Base-by-base conservation (phyloP, 1,284 basidiomycete species). In the Leucoagaricus sp. region DNA sequence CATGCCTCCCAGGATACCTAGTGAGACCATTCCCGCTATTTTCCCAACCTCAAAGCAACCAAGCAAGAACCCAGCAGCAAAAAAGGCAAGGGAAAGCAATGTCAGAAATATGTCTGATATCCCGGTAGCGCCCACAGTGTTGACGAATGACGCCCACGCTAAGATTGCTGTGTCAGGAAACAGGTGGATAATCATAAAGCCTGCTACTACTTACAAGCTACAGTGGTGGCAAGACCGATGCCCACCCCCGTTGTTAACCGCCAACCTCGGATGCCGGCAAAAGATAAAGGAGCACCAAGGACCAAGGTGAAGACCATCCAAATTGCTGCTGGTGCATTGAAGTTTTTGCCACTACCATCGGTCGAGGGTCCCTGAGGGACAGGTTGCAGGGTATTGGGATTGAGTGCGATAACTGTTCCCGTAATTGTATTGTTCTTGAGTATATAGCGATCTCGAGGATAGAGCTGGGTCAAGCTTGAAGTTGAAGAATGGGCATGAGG, bases 71-170 rank as follows among this genome's bases (percentile, higher is more conserved):
- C 82, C 84, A 42, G 80, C 53, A 33, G 69, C 60, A 62, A 85
- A 85, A 48, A 83, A 72, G 0, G 67, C 73, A 23, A 86, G 58
- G 4, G 80, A 71, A 56, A 84, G 72, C 29, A 75, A 58, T 0
- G 79, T 78, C 34, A 88, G 67, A 4, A 80, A 63, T 38, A 80
- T 51, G 64, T 88, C 86, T 0, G 81, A 68, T 12, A 86, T 63
- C 12, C 82, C 80, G 5, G 70, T 64, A 5, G 77, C 69, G 58
- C 73, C 70, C 4, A 83, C 68, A 0, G 80, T 77, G 67, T 86
- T 88, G 55, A 84, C 72, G 53, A 88, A 74, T 33, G 83, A 80
- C 8, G 80, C 75, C 85, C 84, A 86, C 17, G 80, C 84, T 84
- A 60, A 15, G 53, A 25, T 36, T 34, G 42, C 19, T 17, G 41